Evolutionary conservation across 2,329 filamentous ascomycete genomes (phyloP).

Genomic region (Fusarium gaditjirri): DNA sequence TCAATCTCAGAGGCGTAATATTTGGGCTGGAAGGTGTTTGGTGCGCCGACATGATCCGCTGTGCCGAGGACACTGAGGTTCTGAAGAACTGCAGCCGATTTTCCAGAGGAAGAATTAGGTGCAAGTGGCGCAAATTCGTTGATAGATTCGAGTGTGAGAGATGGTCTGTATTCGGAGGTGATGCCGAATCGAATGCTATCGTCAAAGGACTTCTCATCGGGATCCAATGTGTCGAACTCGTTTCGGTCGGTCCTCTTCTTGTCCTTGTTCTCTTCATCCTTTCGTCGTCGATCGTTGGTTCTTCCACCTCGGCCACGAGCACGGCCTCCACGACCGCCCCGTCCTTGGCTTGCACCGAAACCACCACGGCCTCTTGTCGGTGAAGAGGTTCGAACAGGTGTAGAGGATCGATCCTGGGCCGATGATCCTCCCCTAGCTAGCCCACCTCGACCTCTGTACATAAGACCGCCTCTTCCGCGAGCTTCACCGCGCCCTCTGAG

Average conservation of each 20-base stretch:
- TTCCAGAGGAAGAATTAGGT: conserved; percentile 44
- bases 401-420: conserved; percentile 15
- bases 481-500: conserved; percentile 42
- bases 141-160: conserved; percentile 48
- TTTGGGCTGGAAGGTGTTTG: conserved; percentile 45
- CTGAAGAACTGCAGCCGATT: conserved; percentile 49
- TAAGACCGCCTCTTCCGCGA: conserved; percentile 20
- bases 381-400: conserved; percentile 7
- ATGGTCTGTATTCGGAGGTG: conserved; percentile 47
- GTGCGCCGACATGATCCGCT: conserved; percentile 49
- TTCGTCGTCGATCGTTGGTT: conserved; percentile 25
- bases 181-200: conserved; percentile 51
- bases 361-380: conserved; percentile 35
- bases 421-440: conserved; percentile 29
- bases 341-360: conserved; percentile 23
- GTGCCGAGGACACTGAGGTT: conserved; percentile 51
- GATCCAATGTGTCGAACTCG: conserved; percentile 45
- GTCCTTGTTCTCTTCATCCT: conserved; percentile 42
- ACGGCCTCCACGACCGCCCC: conserved; percentile 33
- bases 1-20: conserved; percentile 48
- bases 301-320: conserved; percentile 34
- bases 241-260: conserved; percentile 42
- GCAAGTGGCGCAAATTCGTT: conserved; percentile 46
- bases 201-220: conserved; percentile 50
- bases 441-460: conserved; percentile 24